Evolutionary conservation across 257 asterid genomes (phyloP), one percentile per base, ranked within the genome.

Genomic region (Parsonsia alboflavescens): DNA sequence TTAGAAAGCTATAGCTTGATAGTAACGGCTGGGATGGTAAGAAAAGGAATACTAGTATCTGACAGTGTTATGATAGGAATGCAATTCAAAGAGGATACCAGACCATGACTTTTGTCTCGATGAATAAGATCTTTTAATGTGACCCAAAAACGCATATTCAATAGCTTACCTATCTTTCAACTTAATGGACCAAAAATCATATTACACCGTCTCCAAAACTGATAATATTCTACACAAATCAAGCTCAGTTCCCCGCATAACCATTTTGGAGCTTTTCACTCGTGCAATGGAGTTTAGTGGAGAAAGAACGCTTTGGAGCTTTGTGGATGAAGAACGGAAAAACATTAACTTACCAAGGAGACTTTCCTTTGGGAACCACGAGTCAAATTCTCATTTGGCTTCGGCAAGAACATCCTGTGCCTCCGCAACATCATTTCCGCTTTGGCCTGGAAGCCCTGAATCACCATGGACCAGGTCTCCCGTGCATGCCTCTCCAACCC

Each of bases 401-500:
- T 85, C 91, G 17, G 80, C 91, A 13, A 75, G 96, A 79, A 85
- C 91, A 28, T 88, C 96, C 6, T 88, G 88, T 54, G 90, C 83
- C n/a, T 89, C 96, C 0, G 83, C 91, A 11, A 71, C 90, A 10
- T 84, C 85, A 5, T 73, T 72, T 57, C 81, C 78, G 0, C 66
- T 77, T 13, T 80, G 84, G 76, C 81, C 87, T 15, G 49, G 66
- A 49, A 83, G 86, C 74, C 89, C 89, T 0, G 89, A 82, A 70
- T 80, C 91, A 6, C 91, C 87, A n/a, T 89, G 96, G 96, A 80
- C 83, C 2, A 74, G 88, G 75, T 86, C 96, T 26, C 93, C 96
- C 2, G 7, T 73, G 48, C 72, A 67, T 17, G 53, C 70, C 39
- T 15, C 67, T 67, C 83, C 85, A 0, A 57, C 87, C 2, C 84